Evolutionary conservation across 129 eudicot species (phyloP).

Genomic region (Lonicera japonica): DNA sequence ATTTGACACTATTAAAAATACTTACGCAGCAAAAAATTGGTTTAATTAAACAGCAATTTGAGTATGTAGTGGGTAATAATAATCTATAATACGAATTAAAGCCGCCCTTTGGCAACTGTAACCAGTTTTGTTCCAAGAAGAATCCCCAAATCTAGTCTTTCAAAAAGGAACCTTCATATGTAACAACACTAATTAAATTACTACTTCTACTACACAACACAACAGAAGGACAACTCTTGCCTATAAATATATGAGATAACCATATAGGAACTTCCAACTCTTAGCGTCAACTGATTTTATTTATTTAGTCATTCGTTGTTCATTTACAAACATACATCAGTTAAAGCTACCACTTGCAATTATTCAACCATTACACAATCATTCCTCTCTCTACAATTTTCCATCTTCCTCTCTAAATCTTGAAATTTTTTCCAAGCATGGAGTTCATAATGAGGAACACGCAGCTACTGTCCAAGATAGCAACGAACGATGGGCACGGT

Average conservation of each 20-base stretch:
- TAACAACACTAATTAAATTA: not conserved
- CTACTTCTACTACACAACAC: not conserved
- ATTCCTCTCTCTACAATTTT: not conserved
- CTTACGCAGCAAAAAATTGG: too few species aligned
- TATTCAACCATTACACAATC: not conserved
- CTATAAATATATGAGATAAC: not conserved
- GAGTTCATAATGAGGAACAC: conserved; percentile 1
- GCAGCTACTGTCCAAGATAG: conserved; percentile 36
- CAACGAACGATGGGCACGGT: conserved; percentile 58
- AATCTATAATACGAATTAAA: too few species aligned
- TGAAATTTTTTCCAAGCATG: not conserved
- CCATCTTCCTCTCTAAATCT: not conserved
- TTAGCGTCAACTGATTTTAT: too few species aligned
- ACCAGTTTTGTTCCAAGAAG: not conserved
- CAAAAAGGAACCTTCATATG: not conserved
- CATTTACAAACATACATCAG: too few species aligned
- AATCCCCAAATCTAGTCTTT: not conserved
- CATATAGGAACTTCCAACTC: too few species aligned
- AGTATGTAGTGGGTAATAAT: too few species aligned
- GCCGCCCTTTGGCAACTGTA: too few species aligned
- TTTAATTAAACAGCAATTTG: too few species aligned
- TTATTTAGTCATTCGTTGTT: too few species aligned
- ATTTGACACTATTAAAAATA: too few species aligned
- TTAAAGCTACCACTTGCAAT: too few species aligned
- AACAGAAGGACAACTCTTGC: not conserved